Evolutionary conservation across 1,284 basidiomycete genomes (phyloP).

Genomic region (Exsudoporus floridanus): DNA sequence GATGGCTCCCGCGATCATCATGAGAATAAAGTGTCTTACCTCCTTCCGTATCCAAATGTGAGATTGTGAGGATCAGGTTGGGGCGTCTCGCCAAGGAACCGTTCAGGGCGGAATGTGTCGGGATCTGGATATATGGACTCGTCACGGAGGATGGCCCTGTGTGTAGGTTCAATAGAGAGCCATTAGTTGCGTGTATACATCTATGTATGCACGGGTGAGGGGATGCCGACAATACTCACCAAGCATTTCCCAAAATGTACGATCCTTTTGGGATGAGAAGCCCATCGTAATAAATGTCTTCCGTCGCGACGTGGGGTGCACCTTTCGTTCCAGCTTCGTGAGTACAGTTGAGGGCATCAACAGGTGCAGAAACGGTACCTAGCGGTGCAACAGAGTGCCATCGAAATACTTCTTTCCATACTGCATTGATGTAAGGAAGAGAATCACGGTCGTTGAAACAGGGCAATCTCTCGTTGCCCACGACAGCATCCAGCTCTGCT

Average conservation of each 20-base stretch:
- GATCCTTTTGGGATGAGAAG: slow-evolving; percentile 43
- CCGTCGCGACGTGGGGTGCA: slow-evolving; percentile 35
- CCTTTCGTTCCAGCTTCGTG: slow-evolving; percentile 30
- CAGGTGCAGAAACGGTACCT: slow-evolving; percentile 4
- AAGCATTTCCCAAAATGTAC: slow-evolving; percentile 24
- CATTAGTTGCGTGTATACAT: background rate
- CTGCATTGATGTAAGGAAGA: slow-evolving; percentile 27
- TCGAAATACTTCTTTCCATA: slow-evolving; percentile 28
- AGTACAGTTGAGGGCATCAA: background rate
- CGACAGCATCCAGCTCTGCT: slow-evolving; percentile 26
- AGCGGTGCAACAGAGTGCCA: slow-evolving; percentile 21
- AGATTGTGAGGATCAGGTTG: slow-evolving; percentile 19
- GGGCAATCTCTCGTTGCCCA: slow-evolving; percentile 23
- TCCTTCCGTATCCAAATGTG: slow-evolving; percentile 24
- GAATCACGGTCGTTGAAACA: slow-evolving; percentile 16
- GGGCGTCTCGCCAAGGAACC: slow-evolving; percentile 20
- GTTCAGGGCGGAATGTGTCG: slow-evolving; percentile 24
- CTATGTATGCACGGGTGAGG: background rate
- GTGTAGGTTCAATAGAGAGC: too few species aligned
- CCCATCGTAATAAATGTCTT: slow-evolving; percentile 38
- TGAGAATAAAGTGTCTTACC: slow-evolving; percentile 3
- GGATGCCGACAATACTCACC: slow-evolving; percentile 8
- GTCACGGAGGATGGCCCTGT: slow-evolving; percentile 21
- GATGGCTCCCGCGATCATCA: background rate
- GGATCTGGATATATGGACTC: slow-evolving; percentile 22